Evolutionary conservation across 2,329 filamentous ascomycete genomes (phyloP), one percentile per base, ranked within the genome.

Genomic region (Bipolaris zeicola): DNA sequence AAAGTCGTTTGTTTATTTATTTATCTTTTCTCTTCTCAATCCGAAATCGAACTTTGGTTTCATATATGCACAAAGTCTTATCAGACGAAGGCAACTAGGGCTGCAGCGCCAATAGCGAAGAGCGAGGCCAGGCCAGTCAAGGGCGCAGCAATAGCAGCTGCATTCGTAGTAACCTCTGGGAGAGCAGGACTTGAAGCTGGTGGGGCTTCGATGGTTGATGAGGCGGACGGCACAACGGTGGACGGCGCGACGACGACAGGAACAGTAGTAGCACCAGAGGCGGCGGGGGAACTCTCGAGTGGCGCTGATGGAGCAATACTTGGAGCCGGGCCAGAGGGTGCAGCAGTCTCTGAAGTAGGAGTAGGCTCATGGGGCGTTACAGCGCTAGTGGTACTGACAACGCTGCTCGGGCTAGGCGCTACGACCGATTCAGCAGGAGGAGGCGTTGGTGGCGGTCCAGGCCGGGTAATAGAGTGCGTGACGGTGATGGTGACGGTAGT

Each of bases 401-500:
- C 52, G 47, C 56, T 57, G 45, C 53, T 62, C 45, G 60, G 31
- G 51, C 55, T 55, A 46, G 58, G 54, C 48, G 61, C 61, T 18
- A 58, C 50, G 10, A 57, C 58, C 34, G 63, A 65, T 56, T 61
- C 60, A 38, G 52, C 56, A 7, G 64, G 57, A 42, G 60, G 51
- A 55, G 43, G 43, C 39, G 53, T 42, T 45, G 56, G 52, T 38
- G 50, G 42, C 24, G 58, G 54, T 37, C 46, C 50, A 50, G 60
- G 58, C 48, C 51, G 24, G 38, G 56, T 43, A 55, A 50, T 57
- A 57, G 68, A 72, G 50, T 66, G 58, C 44, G 64, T 69, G 60
- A 66, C 55, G 33, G 65, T 69, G 49, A 71, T 58, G 47, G 69
- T 72, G 22, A 70, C 63, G 24, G 66, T 71, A 46, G 59, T 58